Base-by-base conservation (phyloP, 2,329 filamentous ascomycete genomes). In the Fusarium illudens region DNA sequence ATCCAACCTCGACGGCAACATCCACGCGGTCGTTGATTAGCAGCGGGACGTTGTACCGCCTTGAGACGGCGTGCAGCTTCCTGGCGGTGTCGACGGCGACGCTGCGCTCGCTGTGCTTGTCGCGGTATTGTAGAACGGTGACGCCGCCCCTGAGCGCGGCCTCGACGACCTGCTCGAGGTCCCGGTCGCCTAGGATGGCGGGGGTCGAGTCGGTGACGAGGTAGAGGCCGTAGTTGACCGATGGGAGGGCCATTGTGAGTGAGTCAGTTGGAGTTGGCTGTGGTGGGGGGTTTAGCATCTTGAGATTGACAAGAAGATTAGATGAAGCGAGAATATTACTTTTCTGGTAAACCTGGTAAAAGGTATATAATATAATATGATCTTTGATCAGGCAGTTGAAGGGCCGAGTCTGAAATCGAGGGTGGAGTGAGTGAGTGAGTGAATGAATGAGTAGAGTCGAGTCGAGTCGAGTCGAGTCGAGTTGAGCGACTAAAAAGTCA, bases 11-110 rank as follows among this genome's bases (percentile, higher is more conserved):
- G 17, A 93, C 84, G 9, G 94, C 94, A 25, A 98, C 92, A 76
- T 97, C 94, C 6, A 97, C 87, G 12, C 94, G 89, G 77, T 98
- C 96, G 76, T 98, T 98, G 82, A 98, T 94, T 57, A 98, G 83
- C 60, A 98, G 85, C 29, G 95, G 95, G 4, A 97, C 88, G 15
- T 84, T 83, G 75, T 91, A 84, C 48, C 83, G 82, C 67, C 83
- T 83, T 19, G 93, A 95, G 65, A 96, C 81, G 34, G 81, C 78
- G 77, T 97, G 94, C 52, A 98, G 84, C 69, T 82, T 84, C 71
- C 84, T 86, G 15, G 90, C 94, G 39, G 86, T 92, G n/a, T 84
- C 81, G 49, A 97, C 86, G 65, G 96, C 86, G 11, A 83, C 83
- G 19, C 85, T 88, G 2, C 92, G 96, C 72, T 94, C 90, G 75